Evolutionary conservation across 495 filamentous ascomycete genomes (phyloP).

Genomic region (Podospora sp.): DNA sequence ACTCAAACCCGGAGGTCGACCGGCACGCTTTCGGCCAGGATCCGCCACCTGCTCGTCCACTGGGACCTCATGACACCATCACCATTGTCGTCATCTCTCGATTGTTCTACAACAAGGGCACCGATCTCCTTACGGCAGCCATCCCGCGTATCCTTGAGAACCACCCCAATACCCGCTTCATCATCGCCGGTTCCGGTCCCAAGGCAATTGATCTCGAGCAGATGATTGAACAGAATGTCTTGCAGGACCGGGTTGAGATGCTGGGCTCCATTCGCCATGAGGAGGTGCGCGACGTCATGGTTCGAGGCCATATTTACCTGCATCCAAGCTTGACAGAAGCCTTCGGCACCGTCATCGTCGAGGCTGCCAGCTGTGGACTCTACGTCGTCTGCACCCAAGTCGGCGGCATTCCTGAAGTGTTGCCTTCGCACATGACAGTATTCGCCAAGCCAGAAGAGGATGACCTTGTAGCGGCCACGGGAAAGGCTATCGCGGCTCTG

Average conservation of each 20-base stretch:
- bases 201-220: slow-evolving; percentile 98
- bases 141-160: slow-evolving; percentile 88
- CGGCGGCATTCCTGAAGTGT: slow-evolving; percentile 92
- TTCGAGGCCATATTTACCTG: slow-evolving; percentile 92
- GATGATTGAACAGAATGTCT: slow-evolving; percentile 93
- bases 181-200: slow-evolving; percentile 92
- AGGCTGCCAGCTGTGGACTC: slow-evolving; percentile 91
- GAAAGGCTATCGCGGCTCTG: slow-evolving; percentile 76
- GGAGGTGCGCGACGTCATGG: slow-evolving; percentile 98
- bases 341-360: slow-evolving; percentile 96
- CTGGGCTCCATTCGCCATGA: slow-evolving; percentile 91
- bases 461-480: slow-evolving; percentile 81
- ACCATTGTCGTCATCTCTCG: slow-evolving; percentile 97
- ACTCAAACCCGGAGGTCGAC: slow-evolving; percentile 46
- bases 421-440: slow-evolving; percentile 91
- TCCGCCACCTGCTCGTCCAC: slow-evolving; percentile 47
- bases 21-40: slow-evolving; percentile 20
- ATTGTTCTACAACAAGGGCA: slow-evolving; percentile 98
- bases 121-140: slow-evolving; percentile 88
- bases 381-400: slow-evolving; percentile 97
- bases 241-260: slow-evolving; percentile 91
- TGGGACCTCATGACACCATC: slow-evolving; percentile 82
- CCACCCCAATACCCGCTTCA: slow-evolving; percentile 92
- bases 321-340: slow-evolving; percentile 95
- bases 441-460: slow-evolving; percentile 94